Percentiles rank a stretch among this genome's conserved stretches.
Evolutionary conservation across 179 eudicot genomes (phyloP).

Genomic region (Actinidia chinensis): DNA sequence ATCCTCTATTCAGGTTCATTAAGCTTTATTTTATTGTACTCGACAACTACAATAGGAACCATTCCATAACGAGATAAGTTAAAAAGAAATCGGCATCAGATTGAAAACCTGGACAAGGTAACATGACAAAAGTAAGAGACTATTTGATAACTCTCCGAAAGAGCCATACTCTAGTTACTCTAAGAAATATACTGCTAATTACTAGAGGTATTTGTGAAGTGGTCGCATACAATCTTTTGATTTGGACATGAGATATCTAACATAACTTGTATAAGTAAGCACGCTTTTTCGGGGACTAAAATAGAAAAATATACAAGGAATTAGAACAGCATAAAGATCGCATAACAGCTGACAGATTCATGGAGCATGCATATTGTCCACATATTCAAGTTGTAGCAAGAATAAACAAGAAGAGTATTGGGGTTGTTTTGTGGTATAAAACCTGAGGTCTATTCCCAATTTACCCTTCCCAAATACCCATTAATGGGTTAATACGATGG

Average conservation of each 20-base stretch:
- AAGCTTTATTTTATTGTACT: neutral
- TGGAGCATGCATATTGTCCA: neutral
- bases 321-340: neutral
- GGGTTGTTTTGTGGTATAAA: no score
- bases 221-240: neutral
- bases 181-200: neutral
- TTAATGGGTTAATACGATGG: no score
- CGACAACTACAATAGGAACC: neutral
- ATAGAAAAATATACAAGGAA: no score
- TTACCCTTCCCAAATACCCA: no score
- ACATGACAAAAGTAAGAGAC: neutral
- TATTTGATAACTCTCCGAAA: no score
- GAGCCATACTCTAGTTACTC: no score
- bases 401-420: neutral
- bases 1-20: neutral
- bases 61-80: neutral
- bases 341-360: neutral
- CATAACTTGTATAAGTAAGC: neutral
- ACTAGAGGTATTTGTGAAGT: neutral
- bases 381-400: neutral
- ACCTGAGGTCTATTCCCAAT: no score
- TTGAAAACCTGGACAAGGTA: neutral
- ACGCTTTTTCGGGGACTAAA: neutral
- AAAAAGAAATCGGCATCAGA: neutral
- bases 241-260: slow-evolving; percentile 9